Evolutionary conservation across 176 grass and related monocot species (phyloP), one percentile per base, ranked within the genome.

Genomic region (Aegilops speltoides): DNA sequence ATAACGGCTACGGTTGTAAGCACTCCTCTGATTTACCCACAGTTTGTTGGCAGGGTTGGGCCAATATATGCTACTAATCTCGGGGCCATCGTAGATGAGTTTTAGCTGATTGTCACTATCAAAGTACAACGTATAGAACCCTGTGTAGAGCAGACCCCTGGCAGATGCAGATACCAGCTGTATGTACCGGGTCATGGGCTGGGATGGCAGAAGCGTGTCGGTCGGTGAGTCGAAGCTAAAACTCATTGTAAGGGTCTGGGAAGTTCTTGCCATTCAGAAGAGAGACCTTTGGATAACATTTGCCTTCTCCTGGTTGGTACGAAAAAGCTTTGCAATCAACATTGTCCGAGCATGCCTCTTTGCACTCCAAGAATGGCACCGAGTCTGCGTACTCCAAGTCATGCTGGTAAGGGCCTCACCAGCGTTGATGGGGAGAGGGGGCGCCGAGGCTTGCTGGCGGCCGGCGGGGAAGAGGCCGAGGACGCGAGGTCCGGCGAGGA

Each of bases 201-300:
- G 93, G 19, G 0, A 12, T 0, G 91, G 83, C 14, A 95, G 86
- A 8, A 93, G 88, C 0, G 88, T 95, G 17, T 95, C 86, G 0
- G 91, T 93, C 6, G 93, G 91, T 2, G 71, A 67, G 57, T 89
- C 84, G 28, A 91, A 93, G 87, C 83, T 93, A 19, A 28, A 28
- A 95, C 6, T 86, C 81, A 15, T 60, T 87, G 7, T 23, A 32
- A 4, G 69, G 64, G 7, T 64, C 11, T 80, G 82, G 41, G n/a
- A 81, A 89, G 8, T 13, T 54, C 59, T 31, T 93, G 22, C 94
- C 94, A 6, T 71, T 96, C 29, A 88, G 69, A 75, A 96, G 87
- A 9, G 25, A 34, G 31, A 3, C 37, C 82, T 96, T 93, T 0
- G 79, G 2, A 87, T 86, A 31, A 38, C 37, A 96, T 22, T 78